Conservation (phyloP, 2,329 filamentous ascomycete genomes). For the Albophoma yamanashiensis region DNA sequence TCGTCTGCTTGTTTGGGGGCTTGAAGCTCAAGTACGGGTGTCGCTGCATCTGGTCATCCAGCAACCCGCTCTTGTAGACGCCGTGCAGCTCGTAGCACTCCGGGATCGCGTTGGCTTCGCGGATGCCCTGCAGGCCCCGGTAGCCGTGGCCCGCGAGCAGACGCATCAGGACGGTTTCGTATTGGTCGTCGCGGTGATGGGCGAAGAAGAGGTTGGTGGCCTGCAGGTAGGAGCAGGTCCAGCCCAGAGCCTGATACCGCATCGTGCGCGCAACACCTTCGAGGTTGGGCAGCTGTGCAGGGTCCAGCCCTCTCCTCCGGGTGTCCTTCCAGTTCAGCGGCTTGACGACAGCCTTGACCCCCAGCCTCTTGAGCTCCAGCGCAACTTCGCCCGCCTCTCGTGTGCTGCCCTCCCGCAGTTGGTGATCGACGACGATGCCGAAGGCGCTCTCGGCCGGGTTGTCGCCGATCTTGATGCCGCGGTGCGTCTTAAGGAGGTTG, state of each 20-base stretch:
- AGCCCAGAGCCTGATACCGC: constrained; percentile 63
- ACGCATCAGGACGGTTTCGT: constrained; percentile 80
- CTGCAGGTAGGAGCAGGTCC: constrained; percentile 37
- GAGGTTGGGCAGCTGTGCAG: constrained; percentile 45
- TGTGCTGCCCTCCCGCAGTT: constrained; percentile 39
- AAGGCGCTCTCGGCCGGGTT: constrained; percentile 29
- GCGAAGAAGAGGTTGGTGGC: constrained; percentile 61
- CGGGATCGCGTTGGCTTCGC: constrained; percentile 56
- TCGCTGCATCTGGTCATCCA: constrained; percentile 30
- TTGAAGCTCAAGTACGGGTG: constrained; percentile 27
- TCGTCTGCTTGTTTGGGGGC: constrained; percentile 18
- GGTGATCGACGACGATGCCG: constrained; percentile 47
- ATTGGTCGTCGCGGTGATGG: constrained; percentile 85
- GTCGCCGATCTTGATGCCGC: constrained; percentile 30
- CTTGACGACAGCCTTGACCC: constrained; percentile 16
- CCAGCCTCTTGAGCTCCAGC: constrained; percentile 25
- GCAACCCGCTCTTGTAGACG: constrained; percentile 53
- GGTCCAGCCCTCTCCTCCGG: constrained; percentile 17
- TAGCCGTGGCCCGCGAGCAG: constrained; percentile 55
- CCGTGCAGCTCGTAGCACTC: constrained; percentile 71
- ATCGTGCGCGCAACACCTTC: constrained; percentile 66
- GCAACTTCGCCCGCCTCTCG: constrained; percentile 40
- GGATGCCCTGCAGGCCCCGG: constrained; percentile 66
- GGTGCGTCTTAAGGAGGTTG: constrained; percentile 24
- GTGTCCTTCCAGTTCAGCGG: constrained; percentile 36